phyloP scores from a whole-genome alignment of 1,284 basidiomycete genomes.

The Ceratobasidium sp. region DNA sequence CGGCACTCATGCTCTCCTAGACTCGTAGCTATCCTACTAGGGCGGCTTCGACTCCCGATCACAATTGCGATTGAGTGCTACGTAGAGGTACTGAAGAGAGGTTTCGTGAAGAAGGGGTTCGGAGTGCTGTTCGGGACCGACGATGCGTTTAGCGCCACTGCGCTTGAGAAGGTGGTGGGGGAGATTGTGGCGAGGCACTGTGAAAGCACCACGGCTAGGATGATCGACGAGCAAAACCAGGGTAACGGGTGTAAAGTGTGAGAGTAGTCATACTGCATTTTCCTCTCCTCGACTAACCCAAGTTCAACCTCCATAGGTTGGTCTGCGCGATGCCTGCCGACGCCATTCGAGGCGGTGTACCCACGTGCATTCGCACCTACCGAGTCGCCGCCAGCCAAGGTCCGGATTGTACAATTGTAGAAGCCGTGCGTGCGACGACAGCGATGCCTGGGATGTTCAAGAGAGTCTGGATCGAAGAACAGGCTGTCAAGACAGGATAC shows the following conservation, averaged over 20 bases:
- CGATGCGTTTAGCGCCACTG: slow-evolving; percentile 12
- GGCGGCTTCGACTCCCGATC: slow-evolving; percentile 52
- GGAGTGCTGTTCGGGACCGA: slow-evolving; percentile 1
- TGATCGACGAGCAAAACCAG: neutral
- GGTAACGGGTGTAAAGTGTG: neutral
- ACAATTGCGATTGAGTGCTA: slow-evolving; percentile 52
- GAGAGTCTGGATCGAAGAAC: neutral
- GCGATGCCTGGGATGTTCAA: neutral
- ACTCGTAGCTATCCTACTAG: slow-evolving; percentile 56
- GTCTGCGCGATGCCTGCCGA: too few relatives aligned
- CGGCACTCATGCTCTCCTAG: slow-evolving; percentile 38
- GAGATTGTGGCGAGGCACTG: slow-evolving; percentile 3
- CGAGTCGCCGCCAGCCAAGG: neutral
- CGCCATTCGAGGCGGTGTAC: too few relatives aligned
- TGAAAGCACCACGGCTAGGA: neutral
- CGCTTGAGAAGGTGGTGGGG: slow-evolving; percentile 1
- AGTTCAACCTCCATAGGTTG: too few relatives aligned
- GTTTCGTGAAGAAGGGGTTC: slow-evolving; percentile 21
- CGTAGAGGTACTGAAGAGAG: slow-evolving; percentile 46
- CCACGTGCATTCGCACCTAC: too few relatives aligned
- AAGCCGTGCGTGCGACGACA: neutral
- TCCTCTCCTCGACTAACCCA: too few relatives aligned
- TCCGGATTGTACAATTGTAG: slow-evolving; percentile 5
- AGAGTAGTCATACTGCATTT: too few relatives aligned
- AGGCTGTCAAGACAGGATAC: neutral